Evolutionary conservation across 2,329 filamentous ascomycete species (phyloP), one percentile per base, ranked within the genome.

Genomic region (Fusarium nematophilum): DNA sequence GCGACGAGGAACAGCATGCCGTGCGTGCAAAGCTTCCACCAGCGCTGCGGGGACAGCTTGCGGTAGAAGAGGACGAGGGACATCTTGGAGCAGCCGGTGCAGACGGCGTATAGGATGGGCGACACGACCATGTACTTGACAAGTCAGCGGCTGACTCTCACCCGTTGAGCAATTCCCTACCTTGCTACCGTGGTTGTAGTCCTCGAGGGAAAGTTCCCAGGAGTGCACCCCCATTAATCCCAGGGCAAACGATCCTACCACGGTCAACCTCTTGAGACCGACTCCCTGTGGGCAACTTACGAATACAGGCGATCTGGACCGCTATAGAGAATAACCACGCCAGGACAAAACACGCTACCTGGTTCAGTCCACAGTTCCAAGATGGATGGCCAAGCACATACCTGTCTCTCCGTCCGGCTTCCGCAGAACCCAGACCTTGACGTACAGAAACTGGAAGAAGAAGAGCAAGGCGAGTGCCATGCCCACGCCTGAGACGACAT

Each of bases 11-110:
- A 63, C 1, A 77, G 67, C 0, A 69, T 64, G 2, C 51, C 34
- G 42, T 72, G 75, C 9, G 75, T 68, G 0, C 67, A 64, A 18
- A 64, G 57, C 14, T 70, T 73, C 59, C 76, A 78, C 64, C 70
- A 70, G 6, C 27, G 59, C 14, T 72, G 69, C 0, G 76, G 75
- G 1, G 75, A 76, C 3, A 79, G 64, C 9, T 69, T 69, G 4
- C 70, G 62, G 50, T 78, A 78, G 33, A 79, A 77, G 5, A 76
- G 63, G 13, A 76, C 68, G 9, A 79, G 69, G 1, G 75, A 71
- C 9, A 76, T 36, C 27, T 79, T 79, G 11, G 74, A 72, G 33
- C 72, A 70, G 13, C 70, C 72, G 9, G 71, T 69, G 17, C 63
- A 67, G 14, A 69, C 48, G 11, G 66, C 59, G 21, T 69, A 69